phyloP scores from a whole-genome alignment of 257 asterid species.

The Linaria vulgaris region DNA sequence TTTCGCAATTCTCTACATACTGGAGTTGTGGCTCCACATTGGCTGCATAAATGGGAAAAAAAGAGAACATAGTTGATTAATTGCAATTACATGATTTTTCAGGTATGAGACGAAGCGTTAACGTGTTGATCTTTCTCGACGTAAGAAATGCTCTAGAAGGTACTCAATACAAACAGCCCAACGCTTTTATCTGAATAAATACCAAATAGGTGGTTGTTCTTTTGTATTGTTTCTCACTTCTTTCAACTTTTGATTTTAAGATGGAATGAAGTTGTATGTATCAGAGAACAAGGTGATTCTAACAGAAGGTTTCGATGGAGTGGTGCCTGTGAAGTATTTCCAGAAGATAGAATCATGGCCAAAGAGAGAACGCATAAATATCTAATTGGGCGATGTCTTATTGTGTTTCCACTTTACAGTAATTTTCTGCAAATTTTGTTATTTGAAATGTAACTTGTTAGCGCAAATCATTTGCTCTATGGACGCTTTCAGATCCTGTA shows the following conservation, averaged over 20 bases:
- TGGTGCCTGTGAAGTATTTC: slow-evolving; percentile 74
- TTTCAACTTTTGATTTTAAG: slow-evolving; percentile 36
- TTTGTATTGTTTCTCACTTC: slow-evolving; percentile 24
- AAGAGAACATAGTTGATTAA: neutral
- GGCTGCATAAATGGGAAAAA: too few species aligned
- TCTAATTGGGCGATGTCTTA: too few species aligned
- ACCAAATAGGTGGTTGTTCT: neutral
- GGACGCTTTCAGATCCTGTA: too few species aligned
- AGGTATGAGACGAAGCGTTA: slow-evolving; percentile 85
- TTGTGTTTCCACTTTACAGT: too few species aligned
- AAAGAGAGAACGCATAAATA: slow-evolving; percentile 51
- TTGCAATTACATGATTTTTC: slow-evolving; percentile 21
- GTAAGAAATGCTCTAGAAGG: slow-evolving; percentile 89
- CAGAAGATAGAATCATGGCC: slow-evolving; percentile 89
- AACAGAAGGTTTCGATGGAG: slow-evolving; percentile 90
- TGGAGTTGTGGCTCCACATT: too few species aligned
- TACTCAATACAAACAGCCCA: slow-evolving; percentile 19
- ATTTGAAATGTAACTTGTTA: too few species aligned
- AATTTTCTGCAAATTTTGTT: too few species aligned
- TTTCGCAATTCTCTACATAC: too few species aligned
- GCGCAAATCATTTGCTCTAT: too few species aligned
- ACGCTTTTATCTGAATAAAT: neutral
- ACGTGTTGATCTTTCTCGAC: slow-evolving; percentile 73
- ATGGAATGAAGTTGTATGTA: slow-evolving; percentile 84
- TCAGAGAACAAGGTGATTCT: slow-evolving; percentile 88